Evolutionary conservation across 345 rosid genomes (phyloP).

Genomic region (Cardiospermum halicacabum): DNA sequence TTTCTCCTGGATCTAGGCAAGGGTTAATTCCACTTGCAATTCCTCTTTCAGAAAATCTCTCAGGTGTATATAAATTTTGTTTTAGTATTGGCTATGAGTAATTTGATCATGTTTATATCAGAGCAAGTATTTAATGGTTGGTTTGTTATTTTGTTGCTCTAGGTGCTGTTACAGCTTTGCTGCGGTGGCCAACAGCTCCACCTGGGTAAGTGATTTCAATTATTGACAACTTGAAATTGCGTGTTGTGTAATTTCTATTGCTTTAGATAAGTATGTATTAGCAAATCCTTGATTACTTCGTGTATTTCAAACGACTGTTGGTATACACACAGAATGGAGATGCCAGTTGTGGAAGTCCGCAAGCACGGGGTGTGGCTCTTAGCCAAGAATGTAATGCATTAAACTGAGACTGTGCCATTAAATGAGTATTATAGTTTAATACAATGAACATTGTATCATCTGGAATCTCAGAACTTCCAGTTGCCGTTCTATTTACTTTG

Average conservation of each 20-base stretch:
- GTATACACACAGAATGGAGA: slow-evolving; percentile 66
- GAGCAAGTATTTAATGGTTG: not conserved
- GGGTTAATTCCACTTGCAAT: slow-evolving; percentile 72
- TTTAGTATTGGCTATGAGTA: not conserved
- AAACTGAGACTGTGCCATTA: slow-evolving; percentile 22
- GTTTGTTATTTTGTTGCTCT: slow-evolving; percentile 15
- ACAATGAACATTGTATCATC: slow-evolving; percentile 9
- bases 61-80: slow-evolving; percentile 38
- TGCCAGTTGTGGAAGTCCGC: slow-evolving; percentile 87
- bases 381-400: slow-evolving; percentile 72
- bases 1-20: slow-evolving; percentile 69
- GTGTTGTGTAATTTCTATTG: not conserved
- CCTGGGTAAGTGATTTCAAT: slow-evolving; percentile 47
- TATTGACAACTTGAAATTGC: not conserved
- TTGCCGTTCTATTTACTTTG: not conserved
- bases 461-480: slow-evolving; percentile 10
- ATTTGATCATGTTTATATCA: not conserved
- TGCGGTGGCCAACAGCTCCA: slow-evolving; percentile 96
- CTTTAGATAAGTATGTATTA: not conserved
- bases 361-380: slow-evolving; percentile 80
- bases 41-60: slow-evolving; percentile 59
- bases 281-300: slow-evolving; percentile 1
- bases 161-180: slow-evolving; percentile 74
- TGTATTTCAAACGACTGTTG: slow-evolving; percentile 23
- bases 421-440: slow-evolving; percentile 17